Percentiles rank a stretch among this genome's conserved stretches.
Evolutionary conservation across 2,329 filamentous ascomycete genomes (phyloP).

Genomic region (Septoria petroselini): DNA sequence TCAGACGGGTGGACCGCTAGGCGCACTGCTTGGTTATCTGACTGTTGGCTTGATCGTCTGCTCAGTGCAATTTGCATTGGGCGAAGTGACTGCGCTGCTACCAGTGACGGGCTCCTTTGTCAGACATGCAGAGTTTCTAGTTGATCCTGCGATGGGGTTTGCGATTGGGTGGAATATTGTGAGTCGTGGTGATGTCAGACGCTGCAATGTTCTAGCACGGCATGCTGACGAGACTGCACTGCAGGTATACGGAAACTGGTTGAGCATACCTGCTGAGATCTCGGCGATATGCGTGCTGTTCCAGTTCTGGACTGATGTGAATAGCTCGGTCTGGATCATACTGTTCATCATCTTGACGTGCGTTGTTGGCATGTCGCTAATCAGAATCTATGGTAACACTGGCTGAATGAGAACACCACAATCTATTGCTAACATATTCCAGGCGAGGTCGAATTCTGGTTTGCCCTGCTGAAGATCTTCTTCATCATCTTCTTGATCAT

Average conservation of each 20-base stretch:
- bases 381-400: constrained; percentile 41
- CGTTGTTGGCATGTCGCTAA: constrained; percentile 35
- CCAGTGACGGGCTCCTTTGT: constrained; percentile 53
- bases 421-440: not conserved
- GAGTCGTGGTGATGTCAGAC: too few species aligned
- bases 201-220: too few species aligned
- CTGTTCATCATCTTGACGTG: constrained; percentile 37
- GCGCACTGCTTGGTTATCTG: constrained; percentile 52
- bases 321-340: constrained; percentile 37
- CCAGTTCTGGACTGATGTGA: constrained; percentile 36
- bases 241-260: constrained; percentile 31
- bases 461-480: constrained; percentile 46
- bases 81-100: constrained; percentile 52
- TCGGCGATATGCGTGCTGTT: constrained; percentile 35
- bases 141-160: constrained; percentile 47
- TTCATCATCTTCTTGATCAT: constrained; percentile 47
- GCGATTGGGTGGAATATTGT: constrained; percentile 30
- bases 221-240: too few species aligned
- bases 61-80: constrained; percentile 51
- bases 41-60: constrained; percentile 52
- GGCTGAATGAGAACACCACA: not conserved
- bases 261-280: constrained; percentile 37
- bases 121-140: constrained; percentile 50
- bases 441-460: constrained; percentile 48
- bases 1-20: constrained; percentile 51